Evolutionary conservation across 495 filamentous ascomycete species (phyloP), one percentile per base, ranked within the genome.

Genomic region (Penicillium verhagenii): DNA sequence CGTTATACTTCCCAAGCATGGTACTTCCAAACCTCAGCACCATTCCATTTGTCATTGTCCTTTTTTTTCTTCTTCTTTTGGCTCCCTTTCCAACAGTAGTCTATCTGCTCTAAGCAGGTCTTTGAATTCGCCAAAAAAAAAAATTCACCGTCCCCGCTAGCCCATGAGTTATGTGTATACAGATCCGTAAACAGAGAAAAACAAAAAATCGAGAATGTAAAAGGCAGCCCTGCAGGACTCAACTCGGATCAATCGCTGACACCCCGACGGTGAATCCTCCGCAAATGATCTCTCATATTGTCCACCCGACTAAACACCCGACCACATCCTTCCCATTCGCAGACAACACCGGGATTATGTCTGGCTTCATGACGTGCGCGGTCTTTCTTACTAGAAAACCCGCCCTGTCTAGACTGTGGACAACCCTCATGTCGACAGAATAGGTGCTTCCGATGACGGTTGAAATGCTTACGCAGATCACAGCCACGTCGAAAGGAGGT

Each of bases 321-420:
- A 13, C 74, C 77, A 59, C 84, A 87, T 3, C 75, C 80, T 20
- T 74, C 70, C 76, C 78, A 84, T 50, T 84, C 77, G 58, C 84
- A 87, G 2, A 70, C 50, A 24, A 87, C 73, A 10, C 71, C 76
- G 1, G 84, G 84, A 40, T 84, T 83, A 63, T 87, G 84, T 54
- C 81, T 84, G 18, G 83, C 83, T 59, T 85, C 83, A 50, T 86
- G 82, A 4, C 82, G 70, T 40, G 79, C 75, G 14, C 82, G 76
- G 51, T 87, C 84, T 53, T 87, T 87, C 67, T 84, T 84, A 52
- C 79, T 83, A 1, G 80, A 84, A 60, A 87, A 87, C 6, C 83
- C 83, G 9, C 79, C 82, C 16, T 75, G 74, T 6, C 60, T 69
- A 5, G 77, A 69, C 58, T 85, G 81, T 10, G 82, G 78, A 58